Percentiles rank a stretch among this genome's conserved stretches.
Evolutionary conservation across 495 filamentous ascomycete species (phyloP).

Genomic region (Collariella sp.): DNA sequence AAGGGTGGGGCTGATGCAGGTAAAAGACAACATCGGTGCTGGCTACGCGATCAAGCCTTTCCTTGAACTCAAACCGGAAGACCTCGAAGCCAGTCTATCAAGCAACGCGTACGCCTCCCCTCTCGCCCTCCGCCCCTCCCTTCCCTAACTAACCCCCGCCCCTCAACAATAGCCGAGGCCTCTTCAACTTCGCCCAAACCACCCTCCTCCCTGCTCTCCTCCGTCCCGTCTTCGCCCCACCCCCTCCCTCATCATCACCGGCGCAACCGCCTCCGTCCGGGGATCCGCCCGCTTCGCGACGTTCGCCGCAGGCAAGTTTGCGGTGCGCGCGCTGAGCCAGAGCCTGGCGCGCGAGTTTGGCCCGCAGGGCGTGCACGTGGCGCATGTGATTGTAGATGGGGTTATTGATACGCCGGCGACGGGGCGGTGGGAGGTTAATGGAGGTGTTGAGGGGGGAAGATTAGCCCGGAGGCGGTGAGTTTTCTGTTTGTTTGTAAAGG

Average conservation of each 20-base stretch:
- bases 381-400: conserved; percentile 79
- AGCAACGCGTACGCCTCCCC: conserved; percentile 50
- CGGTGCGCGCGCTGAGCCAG: conserved; percentile 67
- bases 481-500: not conserved
- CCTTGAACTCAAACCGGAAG: conserved; percentile 58
- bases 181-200: conserved; percentile 69
- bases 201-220: conserved; percentile 59
- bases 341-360: conserved; percentile 80
- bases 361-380: conserved; percentile 80
- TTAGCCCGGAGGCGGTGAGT: conserved; percentile 73
- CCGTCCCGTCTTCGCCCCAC: conserved; percentile 41
- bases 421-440: conserved; percentile 50
- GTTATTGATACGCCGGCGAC: conserved; percentile 77
- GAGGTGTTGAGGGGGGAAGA: conserved; percentile 59
- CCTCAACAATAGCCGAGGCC: conserved; percentile 47
- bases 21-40: conserved; percentile 53
- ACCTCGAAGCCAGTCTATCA: conserved; percentile 50
- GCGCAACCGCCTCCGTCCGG: conserved; percentile 74
- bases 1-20: not conserved
- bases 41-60: conserved; percentile 71
- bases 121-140: not conserved
- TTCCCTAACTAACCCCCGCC: not conserved
- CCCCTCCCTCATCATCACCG: conserved; percentile 83
- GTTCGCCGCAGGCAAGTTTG: conserved; percentile 78
- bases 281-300: conserved; percentile 60